Conservation (phyloP, 2,329 filamentous ascomycete species). For the Trichoderma afroharzianum region DNA sequence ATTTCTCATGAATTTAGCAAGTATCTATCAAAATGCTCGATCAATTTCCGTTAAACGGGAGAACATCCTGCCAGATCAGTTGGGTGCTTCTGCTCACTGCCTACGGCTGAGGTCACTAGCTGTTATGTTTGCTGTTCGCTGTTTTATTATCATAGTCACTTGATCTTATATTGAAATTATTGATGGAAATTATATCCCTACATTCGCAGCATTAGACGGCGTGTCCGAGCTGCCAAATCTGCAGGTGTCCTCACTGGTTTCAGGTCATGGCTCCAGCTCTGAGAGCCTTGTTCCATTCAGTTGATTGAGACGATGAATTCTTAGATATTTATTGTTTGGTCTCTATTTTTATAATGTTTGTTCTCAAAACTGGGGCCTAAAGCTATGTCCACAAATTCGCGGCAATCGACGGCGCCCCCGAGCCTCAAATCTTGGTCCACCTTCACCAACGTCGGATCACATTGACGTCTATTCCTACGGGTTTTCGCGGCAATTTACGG, state of each 20-base stretch:
- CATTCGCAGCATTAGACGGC: not conserved
- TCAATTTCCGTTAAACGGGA: not conserved
- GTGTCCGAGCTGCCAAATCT: not conserved
- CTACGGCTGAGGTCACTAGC: not conserved
- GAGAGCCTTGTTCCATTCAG: not conserved
- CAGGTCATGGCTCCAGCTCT: not conserved
- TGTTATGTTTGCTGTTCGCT: not conserved
- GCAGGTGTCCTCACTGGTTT: not conserved
- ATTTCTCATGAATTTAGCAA: not conserved
- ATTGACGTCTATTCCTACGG: not conserved
- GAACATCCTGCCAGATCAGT: not conserved
- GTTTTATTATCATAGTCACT: not conserved
- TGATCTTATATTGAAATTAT: not conserved
- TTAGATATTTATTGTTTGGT: not conserved
- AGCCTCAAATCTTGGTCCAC: not conserved
- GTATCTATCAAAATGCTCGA: not conserved
- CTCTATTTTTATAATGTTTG: not conserved
- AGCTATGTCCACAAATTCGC: not conserved
- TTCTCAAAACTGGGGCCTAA: not conserved
- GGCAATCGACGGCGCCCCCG: not conserved
- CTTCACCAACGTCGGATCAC: not conserved
- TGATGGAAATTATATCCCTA: not conserved
- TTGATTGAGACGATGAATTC: not conserved
- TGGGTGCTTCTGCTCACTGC: not conserved
- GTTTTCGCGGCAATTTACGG: not conserved